These are phyloP conservation scores for Tuber magnatum DNA, from an alignment of 495 filamentous ascomycete genomes.

Conservation along the genomic window DNA sequence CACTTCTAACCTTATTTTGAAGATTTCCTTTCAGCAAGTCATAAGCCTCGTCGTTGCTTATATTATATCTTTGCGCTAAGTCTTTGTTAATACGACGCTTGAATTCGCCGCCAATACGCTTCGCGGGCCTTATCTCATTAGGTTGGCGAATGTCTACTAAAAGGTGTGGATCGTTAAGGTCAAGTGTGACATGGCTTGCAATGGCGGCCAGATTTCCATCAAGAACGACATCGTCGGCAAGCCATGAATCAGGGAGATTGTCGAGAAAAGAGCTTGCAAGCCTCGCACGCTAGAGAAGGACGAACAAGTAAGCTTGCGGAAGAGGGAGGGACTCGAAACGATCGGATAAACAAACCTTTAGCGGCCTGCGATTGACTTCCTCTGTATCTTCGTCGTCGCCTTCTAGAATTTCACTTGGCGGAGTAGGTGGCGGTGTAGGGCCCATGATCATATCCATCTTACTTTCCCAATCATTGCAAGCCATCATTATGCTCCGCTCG, in stretches of 20 bases:
- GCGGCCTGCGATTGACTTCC: slow-evolving; percentile 28
- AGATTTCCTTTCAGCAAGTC: slow-evolving; percentile 93
- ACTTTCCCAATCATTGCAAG: slow-evolving; percentile 77
- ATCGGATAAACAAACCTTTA: slow-evolving; percentile 30
- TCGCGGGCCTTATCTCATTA: slow-evolving; percentile 40
- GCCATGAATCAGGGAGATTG: slow-evolving; percentile 48
- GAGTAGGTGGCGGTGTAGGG: slow-evolving; percentile 19
- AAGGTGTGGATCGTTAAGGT: slow-evolving; percentile 82
- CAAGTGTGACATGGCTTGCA: slow-evolving; percentile 71
- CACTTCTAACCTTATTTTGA: slow-evolving; percentile 88
- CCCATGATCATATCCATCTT: slow-evolving; percentile 45
- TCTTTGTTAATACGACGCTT: slow-evolving; percentile 55
- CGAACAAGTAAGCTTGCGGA: not conserved
- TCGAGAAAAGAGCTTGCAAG: slow-evolving; percentile 47
- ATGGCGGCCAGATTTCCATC: slow-evolving; percentile 55
- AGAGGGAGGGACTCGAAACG: not conserved
- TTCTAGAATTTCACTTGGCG: slow-evolving; percentile 33
- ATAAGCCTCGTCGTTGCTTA: slow-evolving; percentile 92
- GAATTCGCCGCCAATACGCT: slow-evolving; percentile 44
- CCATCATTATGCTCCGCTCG: slow-evolving; percentile 65
- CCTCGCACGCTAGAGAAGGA: slow-evolving; percentile 19
- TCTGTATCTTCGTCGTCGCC: slow-evolving; percentile 42
- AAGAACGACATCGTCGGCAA: slow-evolving; percentile 45
- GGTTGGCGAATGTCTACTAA: slow-evolving; percentile 59
- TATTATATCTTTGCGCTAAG: slow-evolving; percentile 77